Conservation (phyloP, 805 yeast genomes). For the Candida caryicola region DNA sequence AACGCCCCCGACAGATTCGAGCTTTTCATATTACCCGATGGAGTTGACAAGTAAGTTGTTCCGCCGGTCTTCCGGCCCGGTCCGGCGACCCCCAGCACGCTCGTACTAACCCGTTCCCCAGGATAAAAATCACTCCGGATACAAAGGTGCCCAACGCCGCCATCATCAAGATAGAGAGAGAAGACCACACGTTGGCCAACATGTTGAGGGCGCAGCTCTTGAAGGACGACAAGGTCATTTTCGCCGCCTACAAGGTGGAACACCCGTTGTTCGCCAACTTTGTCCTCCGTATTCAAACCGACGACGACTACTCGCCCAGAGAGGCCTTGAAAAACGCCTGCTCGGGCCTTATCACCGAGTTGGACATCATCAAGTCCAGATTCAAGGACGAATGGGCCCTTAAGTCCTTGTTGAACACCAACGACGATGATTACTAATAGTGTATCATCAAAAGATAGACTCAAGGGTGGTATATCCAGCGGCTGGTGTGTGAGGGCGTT, state of each 20-base stretch:
- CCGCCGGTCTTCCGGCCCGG: background rate
- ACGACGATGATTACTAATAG: conserved; percentile 29
- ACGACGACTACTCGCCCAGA: conserved; percentile 89
- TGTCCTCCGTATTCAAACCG: conserved; percentile 91
- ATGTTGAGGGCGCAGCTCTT: conserved; percentile 81
- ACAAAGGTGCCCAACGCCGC: conserved; percentile 94
- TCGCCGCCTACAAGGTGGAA: conserved; percentile 96
- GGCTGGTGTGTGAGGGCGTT: too few relatives aligned
- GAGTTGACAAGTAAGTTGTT: conserved; percentile 76
- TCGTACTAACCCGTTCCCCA: conserved; percentile 17
- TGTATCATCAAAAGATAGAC: background rate
- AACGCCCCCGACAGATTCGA: conserved; percentile 99
- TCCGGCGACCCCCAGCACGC: too few relatives aligned
- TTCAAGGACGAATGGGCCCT: conserved; percentile 93
- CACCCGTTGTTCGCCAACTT: conserved; percentile 97
- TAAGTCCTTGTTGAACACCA: conserved; percentile 64
- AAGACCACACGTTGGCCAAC: conserved; percentile 96
- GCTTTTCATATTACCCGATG: conserved; percentile 94
- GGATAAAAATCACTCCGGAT: conserved; percentile 86
- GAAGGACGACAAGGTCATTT: conserved; percentile 84
- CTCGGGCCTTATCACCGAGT: conserved; percentile 72
- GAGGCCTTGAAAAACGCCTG: conserved; percentile 91
- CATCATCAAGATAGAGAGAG: conserved; percentile 88
- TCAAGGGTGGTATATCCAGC: too few relatives aligned
- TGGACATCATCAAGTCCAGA: conserved; percentile 68